phyloP scores from a whole-genome alignment of 148 eudicot genomes.

The Vaccinium darrowii region DNA sequence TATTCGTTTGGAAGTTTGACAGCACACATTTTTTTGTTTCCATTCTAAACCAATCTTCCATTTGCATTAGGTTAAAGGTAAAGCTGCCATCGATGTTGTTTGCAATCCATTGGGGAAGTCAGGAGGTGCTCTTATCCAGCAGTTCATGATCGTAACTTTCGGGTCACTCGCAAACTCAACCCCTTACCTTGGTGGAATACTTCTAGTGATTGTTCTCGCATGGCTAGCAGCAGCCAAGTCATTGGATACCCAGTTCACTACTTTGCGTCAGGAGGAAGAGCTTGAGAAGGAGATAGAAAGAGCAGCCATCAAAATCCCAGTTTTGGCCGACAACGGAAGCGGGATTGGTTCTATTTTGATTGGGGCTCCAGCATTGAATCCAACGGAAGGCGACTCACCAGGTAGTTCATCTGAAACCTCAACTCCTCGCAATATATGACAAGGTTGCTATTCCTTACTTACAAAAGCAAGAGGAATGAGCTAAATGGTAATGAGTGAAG shows the following conservation, averaged over 20 bases:
- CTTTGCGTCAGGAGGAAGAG: constrained; percentile 79
- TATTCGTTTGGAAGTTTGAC: too few species aligned
- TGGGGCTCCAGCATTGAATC: constrained; percentile 38
- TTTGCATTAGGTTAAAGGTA: constrained; percentile 76
- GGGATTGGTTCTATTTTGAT: constrained; percentile 36
- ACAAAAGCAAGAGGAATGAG: too few species aligned
- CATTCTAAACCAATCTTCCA: background rate
- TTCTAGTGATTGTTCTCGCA: constrained; percentile 74
- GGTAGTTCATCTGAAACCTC: constrained; percentile 35
- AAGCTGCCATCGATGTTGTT: constrained; percentile 96
- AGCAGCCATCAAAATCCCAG: constrained; percentile 70
- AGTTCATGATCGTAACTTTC: constrained; percentile 93
- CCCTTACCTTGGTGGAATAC: constrained; percentile 89
- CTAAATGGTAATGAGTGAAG: too few species aligned
- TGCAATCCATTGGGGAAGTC: constrained; percentile 99
- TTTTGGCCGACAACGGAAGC: constrained; percentile 42
- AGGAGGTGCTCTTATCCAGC: constrained; percentile 96
- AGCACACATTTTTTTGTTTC: too few species aligned
- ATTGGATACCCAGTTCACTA: constrained; percentile 80
- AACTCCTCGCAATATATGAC: constrained; percentile 32
- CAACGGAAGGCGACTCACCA: constrained; percentile 43
- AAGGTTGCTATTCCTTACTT: background rate
- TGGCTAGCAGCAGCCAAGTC: constrained; percentile 93
- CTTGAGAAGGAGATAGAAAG: constrained; percentile 94
- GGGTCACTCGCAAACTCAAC: constrained; percentile 98